Conservation (phyloP, 75 land plant genomes). For the Pseudotsuga menziesii region DNA sequence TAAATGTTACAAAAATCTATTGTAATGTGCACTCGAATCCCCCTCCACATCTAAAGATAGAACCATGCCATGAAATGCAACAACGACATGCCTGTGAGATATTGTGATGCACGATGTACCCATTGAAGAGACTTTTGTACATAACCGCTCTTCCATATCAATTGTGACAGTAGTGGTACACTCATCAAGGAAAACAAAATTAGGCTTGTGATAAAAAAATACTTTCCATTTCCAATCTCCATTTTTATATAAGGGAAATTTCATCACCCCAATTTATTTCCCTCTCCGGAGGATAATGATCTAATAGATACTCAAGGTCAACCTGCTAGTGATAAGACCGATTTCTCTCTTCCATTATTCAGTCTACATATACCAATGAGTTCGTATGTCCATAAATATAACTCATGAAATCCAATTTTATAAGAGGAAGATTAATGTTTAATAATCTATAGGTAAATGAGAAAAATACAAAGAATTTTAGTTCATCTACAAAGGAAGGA, state of each 20-base stretch:
- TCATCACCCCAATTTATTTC: conserved; percentile 99
- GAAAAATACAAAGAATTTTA: neutral
- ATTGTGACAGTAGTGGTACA: conserved; percentile 99
- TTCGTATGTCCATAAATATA: neutral
- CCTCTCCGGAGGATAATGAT: conserved; percentile 75
- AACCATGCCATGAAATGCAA: conserved; percentile 97
- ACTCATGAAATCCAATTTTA: neutral
- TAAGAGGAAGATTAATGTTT: neutral
- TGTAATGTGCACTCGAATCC: conserved; percentile 76
- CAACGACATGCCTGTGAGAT: conserved; percentile 96
- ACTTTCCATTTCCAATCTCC: conserved; percentile 97
- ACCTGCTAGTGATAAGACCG: conserved; percentile 41
- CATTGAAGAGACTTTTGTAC: conserved; percentile 94
- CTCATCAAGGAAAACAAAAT: conserved; percentile 97
- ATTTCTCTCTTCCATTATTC: neutral
- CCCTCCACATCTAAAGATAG: conserved; percentile 99
- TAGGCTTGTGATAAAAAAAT: conserved; percentile 92
- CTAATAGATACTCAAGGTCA: conserved; percentile 92
- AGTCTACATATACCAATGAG: neutral
- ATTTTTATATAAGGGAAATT: conserved; percentile 95
- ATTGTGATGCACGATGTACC: conserved; percentile 99
- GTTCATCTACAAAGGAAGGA: neutral
- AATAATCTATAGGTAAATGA: neutral
- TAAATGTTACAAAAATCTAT: conserved; percentile 34
- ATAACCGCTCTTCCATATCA: conserved; percentile 98